Evolutionary conservation across 202 grass and related monocot species (phyloP), one percentile per base, ranked within the genome.

Genomic region (Eragrostis tef): DNA sequence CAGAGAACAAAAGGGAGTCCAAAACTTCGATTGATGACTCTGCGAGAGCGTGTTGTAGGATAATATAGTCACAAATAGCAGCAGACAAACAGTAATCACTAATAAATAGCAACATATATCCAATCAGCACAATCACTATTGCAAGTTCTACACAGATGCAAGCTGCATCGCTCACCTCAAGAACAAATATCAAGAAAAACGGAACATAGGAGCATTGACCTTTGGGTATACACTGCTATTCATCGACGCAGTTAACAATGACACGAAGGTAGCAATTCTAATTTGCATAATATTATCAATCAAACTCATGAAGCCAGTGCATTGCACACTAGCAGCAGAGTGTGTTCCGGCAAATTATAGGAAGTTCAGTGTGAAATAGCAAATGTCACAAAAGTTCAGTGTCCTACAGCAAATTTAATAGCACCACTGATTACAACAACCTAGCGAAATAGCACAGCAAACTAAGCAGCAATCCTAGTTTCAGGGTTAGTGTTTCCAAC

Each of bases 371-470:
- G n/a, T n/a, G n/a, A n/a, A n/a, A n/a, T n/a, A n/a, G n/a, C n/a
- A n/a, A n/a, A n/a, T n/a, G n/a, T n/a, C n/a, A n/a, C n/a, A n/a
- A n/a, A n/a, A n/a, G n/a, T n/a, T n/a, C n/a, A n/a, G n/a, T n/a
- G n/a, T n/a, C n/a, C n/a, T n/a, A n/a, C n/a, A n/a, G n/a, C n/a
- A n/a, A n/a, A n/a, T n/a, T n/a, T n/a, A n/a, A 62, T 46, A 41
- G n/a, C 12, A n/a, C 21, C 5, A 67, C 5, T 17, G 64, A 69
- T 26, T 17, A 62, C 10, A 14, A 34, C 25, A 10, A 17, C 16
- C 75, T 25, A 62, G 29, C 27, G 52, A 69, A 46, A 67, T 12
- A 51, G 56, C 19, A 63, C 44, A 77, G 9, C 15, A 81, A 49
- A 49, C 36, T 8, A 64, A 64, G 63, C 17, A 58, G 7, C 3